Evolutionary conservation across 2,329 filamentous ascomycete species (phyloP), one percentile per base, ranked within the genome.

Genomic region (Penicillium paneum): DNA sequence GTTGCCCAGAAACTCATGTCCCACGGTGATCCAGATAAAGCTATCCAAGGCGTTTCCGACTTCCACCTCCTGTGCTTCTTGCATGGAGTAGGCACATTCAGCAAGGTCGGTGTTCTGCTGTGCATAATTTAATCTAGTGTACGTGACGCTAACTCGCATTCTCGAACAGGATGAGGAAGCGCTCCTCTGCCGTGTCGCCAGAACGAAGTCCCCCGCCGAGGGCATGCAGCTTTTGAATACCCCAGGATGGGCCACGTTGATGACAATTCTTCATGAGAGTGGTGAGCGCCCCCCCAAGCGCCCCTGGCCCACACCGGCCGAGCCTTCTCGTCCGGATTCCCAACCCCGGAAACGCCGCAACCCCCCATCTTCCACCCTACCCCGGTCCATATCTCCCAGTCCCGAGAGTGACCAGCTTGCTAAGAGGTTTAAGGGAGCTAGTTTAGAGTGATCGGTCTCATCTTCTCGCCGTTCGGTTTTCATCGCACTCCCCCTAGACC

Each of bases 21-120:
- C 11, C 77, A 83, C 38, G 84, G 84, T 57, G 83, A 86, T 53
- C 77, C 83, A 15, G 81, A 78, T 50, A 77, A 84, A 58, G 84
- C 83, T 13, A 83, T 88, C 29, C 79, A 85, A 35, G 84, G 86
- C 24, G 81, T 96, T 12, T 96, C 92, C 7, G 92, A 97, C 74
- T 99, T 99, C 73, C 94, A 99, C 71, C 80, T 97, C 15, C 80
- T 99, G n/a, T 88, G 85, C 74, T 97, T 91, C 75, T 79, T 99
- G 55, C 88, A 89, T 67, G 82, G 83, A 40, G 84, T 96, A 75
- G 87, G 86, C 39, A 86, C 96, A 36, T 79, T 99, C 36, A 90
- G 84, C 71, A 91, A 95, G 86, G 94, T 96, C 78, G 67, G 79
- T 73, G 13, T 31, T 43, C 4, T 17, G 11, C 10, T n/a, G 6